A percentile compares a stretch with the other conserved stretches of the same genome.
These are phyloP conservation scores for Ceratocystiopsis sp. DNA, from an alignment of 2,329 filamentous ascomycete genomes.

Conservation along the genomic window DNA sequence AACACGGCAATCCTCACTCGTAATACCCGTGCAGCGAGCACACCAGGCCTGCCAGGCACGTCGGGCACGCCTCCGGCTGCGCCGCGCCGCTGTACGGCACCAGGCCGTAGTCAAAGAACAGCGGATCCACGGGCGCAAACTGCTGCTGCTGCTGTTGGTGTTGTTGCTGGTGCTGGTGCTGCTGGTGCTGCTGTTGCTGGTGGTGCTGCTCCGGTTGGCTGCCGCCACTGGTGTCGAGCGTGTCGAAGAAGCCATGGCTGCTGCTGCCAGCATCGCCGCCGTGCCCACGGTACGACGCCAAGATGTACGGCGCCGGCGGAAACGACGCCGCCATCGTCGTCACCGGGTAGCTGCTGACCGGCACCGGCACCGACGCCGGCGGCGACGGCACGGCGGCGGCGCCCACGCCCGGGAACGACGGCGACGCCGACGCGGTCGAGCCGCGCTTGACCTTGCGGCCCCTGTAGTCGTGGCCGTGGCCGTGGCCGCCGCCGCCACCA, in stretches of 20 bases:
- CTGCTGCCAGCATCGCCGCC: neutral
- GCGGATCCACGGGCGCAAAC: neutral
- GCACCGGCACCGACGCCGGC: no score
- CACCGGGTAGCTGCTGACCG: no score
- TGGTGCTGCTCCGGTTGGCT: no score
- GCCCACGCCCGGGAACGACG: neutral
- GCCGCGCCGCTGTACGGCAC: slow-evolving; percentile 4
- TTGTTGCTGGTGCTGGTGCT: neutral
- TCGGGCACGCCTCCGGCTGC: slow-evolving; percentile 1
- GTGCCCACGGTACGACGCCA: no score
- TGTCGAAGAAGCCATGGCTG: neutral
- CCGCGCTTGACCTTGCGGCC: no score
- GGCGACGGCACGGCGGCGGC: neutral
- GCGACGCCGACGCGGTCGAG: neutral
- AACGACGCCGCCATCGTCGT: neutral
- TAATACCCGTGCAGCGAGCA: slow-evolving; percentile 8
- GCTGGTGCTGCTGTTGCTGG: neutral
- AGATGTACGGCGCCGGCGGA: no score
- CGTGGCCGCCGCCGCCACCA: no score
- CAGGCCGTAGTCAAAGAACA: slow-evolving; percentile 9
- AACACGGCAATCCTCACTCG: slow-evolving; percentile 2
- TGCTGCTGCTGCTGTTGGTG: no score
- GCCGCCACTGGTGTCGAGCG: neutral
- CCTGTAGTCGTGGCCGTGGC: no score
- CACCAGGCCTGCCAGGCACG: slow-evolving; percentile 8